Evolutionary conservation across 164 flowering plant species (phyloP).

Genomic region (Magnolia kwangsiensis): DNA sequence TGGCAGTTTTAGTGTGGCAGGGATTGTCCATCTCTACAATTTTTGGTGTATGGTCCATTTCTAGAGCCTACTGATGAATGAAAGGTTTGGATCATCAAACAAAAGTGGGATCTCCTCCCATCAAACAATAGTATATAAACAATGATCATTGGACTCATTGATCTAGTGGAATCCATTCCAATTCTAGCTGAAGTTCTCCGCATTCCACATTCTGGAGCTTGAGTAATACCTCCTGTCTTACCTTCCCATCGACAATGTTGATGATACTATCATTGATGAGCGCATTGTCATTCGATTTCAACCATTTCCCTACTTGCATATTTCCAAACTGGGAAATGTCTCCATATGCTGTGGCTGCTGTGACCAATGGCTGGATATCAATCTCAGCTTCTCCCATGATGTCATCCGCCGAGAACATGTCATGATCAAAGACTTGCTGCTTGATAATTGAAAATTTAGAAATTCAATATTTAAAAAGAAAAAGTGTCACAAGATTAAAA

Average conservation of each 20-base stretch:
- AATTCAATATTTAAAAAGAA: not conserved
- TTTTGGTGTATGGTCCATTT: no score
- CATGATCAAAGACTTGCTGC: slow-evolving; percentile 73
- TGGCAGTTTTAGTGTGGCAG: no score
- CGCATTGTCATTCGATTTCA: slow-evolving; percentile 82
- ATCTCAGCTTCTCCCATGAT: slow-evolving; percentile 97
- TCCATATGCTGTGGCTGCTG: slow-evolving; percentile 79
- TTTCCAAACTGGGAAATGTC: slow-evolving; percentile 74
- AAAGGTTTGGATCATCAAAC: no score
- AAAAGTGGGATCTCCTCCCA: no score
- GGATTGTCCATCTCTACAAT: no score
- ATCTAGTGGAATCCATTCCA: slow-evolving; percentile 86
- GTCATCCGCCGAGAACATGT: slow-evolving; percentile 91
- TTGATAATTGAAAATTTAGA: not conserved
- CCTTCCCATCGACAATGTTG: slow-evolving; percentile 76
- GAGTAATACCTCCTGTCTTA: slow-evolving; percentile 60
- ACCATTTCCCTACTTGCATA: slow-evolving; percentile 98
- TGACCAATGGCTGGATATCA: slow-evolving; percentile 88
- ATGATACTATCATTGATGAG: slow-evolving; percentile 75
- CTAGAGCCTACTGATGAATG: no score
- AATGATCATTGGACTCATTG: slow-evolving; percentile 24
- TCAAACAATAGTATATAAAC: no score
- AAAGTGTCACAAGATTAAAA: no score
- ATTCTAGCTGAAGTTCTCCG: slow-evolving; percentile 71
- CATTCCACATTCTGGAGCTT: slow-evolving; percentile 95